These are phyloP conservation scores for Coniochaeta sp. DNA, from an alignment of 2,329 filamentous ascomycete genomes.

Conservation along the genomic window DNA sequence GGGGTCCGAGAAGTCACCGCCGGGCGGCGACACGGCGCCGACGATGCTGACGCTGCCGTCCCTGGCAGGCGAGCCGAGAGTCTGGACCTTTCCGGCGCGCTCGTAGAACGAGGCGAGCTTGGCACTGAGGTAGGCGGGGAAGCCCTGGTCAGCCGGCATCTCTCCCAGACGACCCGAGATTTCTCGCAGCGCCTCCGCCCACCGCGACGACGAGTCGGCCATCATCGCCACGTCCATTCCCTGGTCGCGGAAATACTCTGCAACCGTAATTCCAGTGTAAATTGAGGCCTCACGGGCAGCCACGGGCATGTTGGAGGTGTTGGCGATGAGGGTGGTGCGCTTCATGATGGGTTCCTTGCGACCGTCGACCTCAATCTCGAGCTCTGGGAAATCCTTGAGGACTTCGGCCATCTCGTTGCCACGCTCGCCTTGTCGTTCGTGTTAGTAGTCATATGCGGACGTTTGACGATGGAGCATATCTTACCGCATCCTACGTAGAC, in stretches of 20 bases:
- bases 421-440: constrained; percentile 48
- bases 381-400: constrained; percentile 98
- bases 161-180: constrained; percentile 97
- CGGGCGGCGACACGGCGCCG: constrained; percentile 91
- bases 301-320: constrained; percentile 99
- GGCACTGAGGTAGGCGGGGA: constrained; percentile 92
- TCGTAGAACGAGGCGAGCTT: constrained; percentile 99
- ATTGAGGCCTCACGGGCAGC: constrained; percentile 97
- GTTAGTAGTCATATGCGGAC: not conserved
- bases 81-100: constrained; percentile 80
- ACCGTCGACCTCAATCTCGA: constrained; percentile 88
- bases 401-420: constrained; percentile 99
- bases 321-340: constrained; percentile 95
- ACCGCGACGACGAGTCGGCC: constrained; percentile 96
- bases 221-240: constrained; percentile 99
- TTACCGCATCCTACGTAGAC: constrained; percentile 83
- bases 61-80: constrained; percentile 82
- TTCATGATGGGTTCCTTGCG: constrained; percentile 99
- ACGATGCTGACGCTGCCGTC: constrained; percentile 94
- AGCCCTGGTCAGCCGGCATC: constrained; percentile 99
- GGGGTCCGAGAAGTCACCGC: constrained; percentile 98
- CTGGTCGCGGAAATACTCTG: constrained; percentile 96
- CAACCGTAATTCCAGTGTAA: constrained; percentile 91
- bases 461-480: not conserved
- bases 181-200: constrained; percentile 98